Base-by-base conservation (phyloP, 768 basidiomycete genomes). In the Boletus reticuloceps region DNA sequence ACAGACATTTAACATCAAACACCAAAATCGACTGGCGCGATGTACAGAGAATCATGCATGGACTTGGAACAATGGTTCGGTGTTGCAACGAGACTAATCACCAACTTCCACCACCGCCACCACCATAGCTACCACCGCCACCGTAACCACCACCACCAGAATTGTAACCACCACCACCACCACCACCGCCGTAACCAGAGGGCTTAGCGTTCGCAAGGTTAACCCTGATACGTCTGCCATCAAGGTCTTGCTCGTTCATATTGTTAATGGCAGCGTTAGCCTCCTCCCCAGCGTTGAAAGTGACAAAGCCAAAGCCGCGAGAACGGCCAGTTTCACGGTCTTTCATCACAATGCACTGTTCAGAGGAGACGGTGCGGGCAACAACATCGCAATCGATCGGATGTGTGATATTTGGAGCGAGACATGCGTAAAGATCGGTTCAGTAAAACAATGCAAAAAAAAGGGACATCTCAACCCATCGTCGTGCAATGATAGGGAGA, bases 291-390 rank as follows among this genome's bases (percentile, higher is more conserved):
- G 22, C 4, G 44, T n/a, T 19, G 40, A 68, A 76, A 40, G 75
- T 79, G 59, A 82, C 81, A 60, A 82, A 82, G 54, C 80, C 81
- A 69, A 82, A 82, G 58, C 81, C 81, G 62, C 82, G 75, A 53
- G 79, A 81, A 58, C 82, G 78, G 53, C 79, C 79, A 47, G 82
- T 82, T 59, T 82, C 82, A 54, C 80, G 77, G 69, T 83, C 82
- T 66, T 73, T 69, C 71, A 74, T 72, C 53, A 72, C 71, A 53
- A 72, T 68, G 57, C 63, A 65, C 69, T 71, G 50, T 55, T 53
- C 46, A 48, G 39, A 54, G 38, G 27, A 53, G 58, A 39, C n/a
- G 38, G 13, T 0, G 34, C 25, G 40, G 32, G 10, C 31, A 32
- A 58, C 49, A 50, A 49, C 38, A 59, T 47, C 48, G 53, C 17